Evolutionary conservation across 148 eudicot species (phyloP).

Genomic region (Polygonum aviculare): DNA sequence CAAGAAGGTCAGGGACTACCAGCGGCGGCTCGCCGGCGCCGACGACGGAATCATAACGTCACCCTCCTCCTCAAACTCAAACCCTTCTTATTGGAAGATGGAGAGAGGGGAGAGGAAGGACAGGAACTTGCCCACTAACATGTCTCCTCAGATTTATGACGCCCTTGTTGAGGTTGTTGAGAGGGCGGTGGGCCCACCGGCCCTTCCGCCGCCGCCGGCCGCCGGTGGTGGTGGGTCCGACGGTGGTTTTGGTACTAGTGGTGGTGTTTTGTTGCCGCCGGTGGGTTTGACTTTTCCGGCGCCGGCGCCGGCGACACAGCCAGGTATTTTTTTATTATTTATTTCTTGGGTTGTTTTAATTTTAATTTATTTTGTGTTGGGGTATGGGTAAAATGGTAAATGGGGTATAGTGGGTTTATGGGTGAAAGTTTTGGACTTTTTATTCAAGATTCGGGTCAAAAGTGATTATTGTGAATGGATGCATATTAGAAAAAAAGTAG

Average conservation of each 20-base stretch:
- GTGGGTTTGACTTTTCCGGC: no score
- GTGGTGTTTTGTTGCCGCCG: not conserved
- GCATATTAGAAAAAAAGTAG: no score
- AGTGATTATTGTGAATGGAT: not conserved
- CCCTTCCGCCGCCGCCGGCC: not conserved
- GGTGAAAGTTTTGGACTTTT: not conserved
- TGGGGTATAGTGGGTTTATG: not conserved
- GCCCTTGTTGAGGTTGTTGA: conserved; percentile 72
- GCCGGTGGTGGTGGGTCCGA: not conserved
- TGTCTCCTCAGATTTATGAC: conserved; percentile 65
- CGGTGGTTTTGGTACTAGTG: not conserved
- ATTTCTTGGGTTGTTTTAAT: not conserved
- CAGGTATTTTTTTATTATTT: not conserved
- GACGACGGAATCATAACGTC: conserved; percentile 15
- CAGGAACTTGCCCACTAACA: conserved; percentile 63
- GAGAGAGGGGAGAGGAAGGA: conserved; percentile 71
- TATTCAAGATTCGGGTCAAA: no score
- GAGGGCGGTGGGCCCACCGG: conserved; percentile 10
- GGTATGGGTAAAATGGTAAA: not conserved
- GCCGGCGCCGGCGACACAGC: no score
- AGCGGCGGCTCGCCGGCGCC: conserved; percentile 16
- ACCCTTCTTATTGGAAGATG: conserved; percentile 49
- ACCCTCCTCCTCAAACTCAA: not conserved
- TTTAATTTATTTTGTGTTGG: not conserved
- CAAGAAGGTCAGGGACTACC: conserved; percentile 70